phyloP scores from a whole-genome alignment of 345 rosid species.

The Noccaea bulbosa region DNA sequence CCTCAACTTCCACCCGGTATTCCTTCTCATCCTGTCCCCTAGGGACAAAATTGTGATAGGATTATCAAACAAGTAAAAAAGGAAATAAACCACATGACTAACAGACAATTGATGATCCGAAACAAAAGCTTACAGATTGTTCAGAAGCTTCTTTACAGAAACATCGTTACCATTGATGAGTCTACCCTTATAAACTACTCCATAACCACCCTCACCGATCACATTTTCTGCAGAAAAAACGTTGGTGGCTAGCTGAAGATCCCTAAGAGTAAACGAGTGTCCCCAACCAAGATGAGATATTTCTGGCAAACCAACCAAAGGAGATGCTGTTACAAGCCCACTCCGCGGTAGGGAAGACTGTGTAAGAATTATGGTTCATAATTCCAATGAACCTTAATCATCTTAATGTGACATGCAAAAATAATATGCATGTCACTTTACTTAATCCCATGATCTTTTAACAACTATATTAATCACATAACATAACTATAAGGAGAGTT shows the following conservation, averaged over 20 bases:
- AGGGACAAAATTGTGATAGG: conserved; percentile 4
- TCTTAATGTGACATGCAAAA: no score
- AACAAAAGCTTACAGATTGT: conserved; percentile 69
- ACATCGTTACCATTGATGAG: conserved; percentile 91
- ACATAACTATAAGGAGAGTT: no score
- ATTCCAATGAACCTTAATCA: no score
- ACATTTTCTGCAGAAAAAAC: conserved; percentile 77
- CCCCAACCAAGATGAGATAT: conserved; percentile 99
- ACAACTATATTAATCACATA: no score
- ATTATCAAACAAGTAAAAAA: conserved; percentile 12
- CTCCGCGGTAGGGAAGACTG: conserved; percentile 73
- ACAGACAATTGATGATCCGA: conserved; percentile 25
- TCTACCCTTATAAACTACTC: conserved; percentile 83
- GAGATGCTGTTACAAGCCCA: conserved; percentile 81
- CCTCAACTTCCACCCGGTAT: conserved; percentile 96
- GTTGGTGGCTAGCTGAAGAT: conserved; percentile 83
- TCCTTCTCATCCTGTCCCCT: conserved; percentile 99
- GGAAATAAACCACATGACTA: conserved; percentile 18
- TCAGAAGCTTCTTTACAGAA: conserved; percentile 96
- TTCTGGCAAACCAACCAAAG: conserved; percentile 90
- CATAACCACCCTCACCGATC: conserved; percentile 98
- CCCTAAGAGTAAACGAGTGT: conserved; percentile 98
- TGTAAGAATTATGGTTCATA: no score
- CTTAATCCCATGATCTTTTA: no score
- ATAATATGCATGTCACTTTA: no score